Evolutionary conservation across 768 basidiomycete genomes (phyloP), one percentile per base, ranked within the genome.

Genomic region (Chlorophyllum brunneum): DNA sequence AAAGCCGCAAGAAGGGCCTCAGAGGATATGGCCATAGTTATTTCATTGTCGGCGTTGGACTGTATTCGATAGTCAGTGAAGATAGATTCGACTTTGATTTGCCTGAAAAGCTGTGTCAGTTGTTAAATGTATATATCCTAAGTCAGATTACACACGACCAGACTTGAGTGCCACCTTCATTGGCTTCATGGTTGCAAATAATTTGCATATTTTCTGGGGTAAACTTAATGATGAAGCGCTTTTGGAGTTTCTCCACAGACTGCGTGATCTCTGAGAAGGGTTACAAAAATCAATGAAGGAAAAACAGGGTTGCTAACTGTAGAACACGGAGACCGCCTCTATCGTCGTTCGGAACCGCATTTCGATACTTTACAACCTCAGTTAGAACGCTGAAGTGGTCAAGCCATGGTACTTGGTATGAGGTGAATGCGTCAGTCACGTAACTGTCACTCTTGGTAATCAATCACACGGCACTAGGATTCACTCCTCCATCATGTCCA

Each of bases 141-240:
- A 24, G 7, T 23, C 3, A 38, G 10, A 13, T 48, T 18, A 40
- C 67, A 37, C 43, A 74, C 70, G 73, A 74, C 92, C 92, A 94
- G 46, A 94, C 89, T 65, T 94, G 92, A 3, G 92, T 83, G 2
- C 89, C 89, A 0, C 88, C 89, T 59, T 91, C 88, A 59, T 83
- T 86, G 33, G 80, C 79, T 48, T 91, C 88, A 44, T 75, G 80
- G 53, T 86, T 85, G 72, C 92, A 94, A 49, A 95, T 92, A 54
- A 94, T 81, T 55, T 85, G 83, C 74, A 93, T 84, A 31, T 80
- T 81, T 11, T 72, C 74, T 60, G 86, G 83, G 0, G 81, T 82
- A 61, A 92, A 88, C 65, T 84, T 85, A 63, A 94, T 81, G 51
- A 90, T 83, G 58, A 88, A 92, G 74, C 76, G 83, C 67, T 90